Conservation (phyloP, 169 alveolate genomes). For the Plasmodium relictum region DNA sequence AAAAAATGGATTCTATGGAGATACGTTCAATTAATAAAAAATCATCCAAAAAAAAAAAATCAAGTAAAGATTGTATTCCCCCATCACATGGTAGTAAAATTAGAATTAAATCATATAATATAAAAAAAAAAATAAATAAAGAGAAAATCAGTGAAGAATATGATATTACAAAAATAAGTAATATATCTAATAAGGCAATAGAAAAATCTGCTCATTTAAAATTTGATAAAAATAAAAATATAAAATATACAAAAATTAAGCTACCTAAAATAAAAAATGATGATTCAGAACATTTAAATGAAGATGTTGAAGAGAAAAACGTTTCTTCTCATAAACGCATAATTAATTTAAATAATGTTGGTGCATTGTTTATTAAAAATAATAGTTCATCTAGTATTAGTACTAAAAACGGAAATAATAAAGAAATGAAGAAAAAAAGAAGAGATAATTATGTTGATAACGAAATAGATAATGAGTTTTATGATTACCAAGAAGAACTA, state of each 20-base stretch:
- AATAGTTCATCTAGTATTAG: conserved; percentile 1
- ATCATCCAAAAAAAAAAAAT: conserved; percentile 6
- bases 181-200: conserved; percentile 50
- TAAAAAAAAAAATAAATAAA: conserved; percentile 36
- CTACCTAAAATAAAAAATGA: conserved; percentile 15
- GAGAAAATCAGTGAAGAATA: conserved; percentile 27
- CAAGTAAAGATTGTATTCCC: conserved; percentile 15
- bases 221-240: conserved; percentile 32
- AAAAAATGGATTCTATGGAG: neutral
- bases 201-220: conserved; percentile 36
- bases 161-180: conserved; percentile 31
- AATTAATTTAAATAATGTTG: conserved; percentile 34
- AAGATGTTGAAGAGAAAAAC: conserved; percentile 37
- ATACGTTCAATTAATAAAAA: neutral
- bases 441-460: conserved; percentile 9
- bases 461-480: conserved; percentile 26
- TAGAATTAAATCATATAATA: conserved; percentile 18
- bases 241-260: conserved; percentile 25
- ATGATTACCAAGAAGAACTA: conserved; percentile 20
- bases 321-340: conserved; percentile 10
- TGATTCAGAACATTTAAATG: conserved; percentile 18
- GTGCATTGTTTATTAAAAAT: conserved; percentile 24
- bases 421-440: neutral
- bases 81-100: conserved; percentile 7
- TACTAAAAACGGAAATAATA: conserved; percentile 15